Evolutionary conservation across 169 alveolate genomes (phyloP), one percentile per base, ranked within the genome.

Genomic region (Babesia gibsoni): DNA sequence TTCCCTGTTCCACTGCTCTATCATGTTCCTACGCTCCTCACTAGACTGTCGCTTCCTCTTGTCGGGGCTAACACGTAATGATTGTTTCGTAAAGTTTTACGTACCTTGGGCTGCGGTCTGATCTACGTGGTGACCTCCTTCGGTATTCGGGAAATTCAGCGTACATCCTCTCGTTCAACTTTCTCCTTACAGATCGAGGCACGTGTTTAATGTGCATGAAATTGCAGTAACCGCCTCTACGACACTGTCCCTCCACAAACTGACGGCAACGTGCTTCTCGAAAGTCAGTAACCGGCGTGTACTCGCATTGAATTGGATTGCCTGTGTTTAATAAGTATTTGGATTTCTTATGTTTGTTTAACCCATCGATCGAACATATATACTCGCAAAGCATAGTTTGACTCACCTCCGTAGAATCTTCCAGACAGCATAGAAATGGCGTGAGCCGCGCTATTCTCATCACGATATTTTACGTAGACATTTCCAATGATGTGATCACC

Each of bases 401-500:
- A 74, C 72, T 32, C 41, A 67, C 92, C 92, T 23, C 94, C 95
- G 83, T 97, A 97, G 56, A 93, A 95, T 78, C 98, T 87, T 30
- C 99, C 99, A 29, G 95, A 92, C 25, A 98, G 86, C 41, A 92
- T 94, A 37, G 92, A 87, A 42, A 94, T 87, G 33, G 99, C 98
- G 56, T 89, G 89, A 48, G 93, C 96, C 7, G 99, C 99, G 35
- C 95, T 95, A 46, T 91, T 96, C 82, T 97, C 99, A 42, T 92
- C 94, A 30, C 93, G 73, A 85, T 90, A 98, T 88, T 97, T 97
- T 18, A 96, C 96, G 82, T 97, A 98, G 23, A 95, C 98, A 82
- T 97, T 96, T 25, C 99, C 99, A 10, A 97, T 95, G 84, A 98
- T 91, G 80, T 98, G 99, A 73, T 98, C 99, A 9, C 99, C 99